Conservation (phyloP, 768 basidiomycete species). For the Cubamyces lactineus region DNA sequence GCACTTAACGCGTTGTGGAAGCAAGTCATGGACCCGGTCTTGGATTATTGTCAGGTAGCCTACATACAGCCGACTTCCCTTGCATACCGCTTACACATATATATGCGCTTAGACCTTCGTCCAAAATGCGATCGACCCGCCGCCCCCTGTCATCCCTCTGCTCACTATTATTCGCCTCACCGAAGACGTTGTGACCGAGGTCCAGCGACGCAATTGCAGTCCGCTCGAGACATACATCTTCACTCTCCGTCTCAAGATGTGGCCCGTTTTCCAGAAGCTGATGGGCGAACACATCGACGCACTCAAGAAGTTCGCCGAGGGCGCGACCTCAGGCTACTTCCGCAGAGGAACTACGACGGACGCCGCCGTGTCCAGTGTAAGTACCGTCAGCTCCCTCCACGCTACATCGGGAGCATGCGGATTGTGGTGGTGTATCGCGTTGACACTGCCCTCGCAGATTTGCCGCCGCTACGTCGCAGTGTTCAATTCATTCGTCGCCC, state of each 20-base stretch:
- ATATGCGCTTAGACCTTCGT: conserved; percentile 60
- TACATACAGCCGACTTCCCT: background rate
- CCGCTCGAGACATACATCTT: conserved; percentile 86
- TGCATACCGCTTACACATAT: background rate
- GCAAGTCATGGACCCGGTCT: conserved; percentile 87
- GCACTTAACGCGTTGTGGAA: conserved; percentile 79
- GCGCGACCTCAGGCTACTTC: conserved; percentile 63
- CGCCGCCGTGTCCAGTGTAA: conserved; percentile 49
- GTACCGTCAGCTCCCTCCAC: background rate
- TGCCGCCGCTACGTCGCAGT: conserved; percentile 77
- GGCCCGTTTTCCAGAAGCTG: conserved; percentile 91
- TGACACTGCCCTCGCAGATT: conserved; percentile 45
- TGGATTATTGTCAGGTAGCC: conserved; percentile 81
- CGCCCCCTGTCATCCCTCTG: conserved; percentile 75
- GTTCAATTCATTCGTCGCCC: conserved; percentile 80
- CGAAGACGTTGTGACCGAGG: conserved; percentile 74
- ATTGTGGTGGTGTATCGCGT: background rate
- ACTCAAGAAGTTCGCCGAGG: conserved; percentile 82
- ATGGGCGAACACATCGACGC: conserved; percentile 85
- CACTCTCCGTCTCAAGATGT: conserved; percentile 80
- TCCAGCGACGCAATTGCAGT: conserved; percentile 75
- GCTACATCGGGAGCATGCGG: conserved; percentile 22
- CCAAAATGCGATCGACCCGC: conserved; percentile 66
- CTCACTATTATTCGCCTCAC: conserved; percentile 91
- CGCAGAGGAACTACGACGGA: conserved; percentile 69